Base-by-base conservation (phyloP, 164 flowering plant species). In the Taxillus chinensis region DNA sequence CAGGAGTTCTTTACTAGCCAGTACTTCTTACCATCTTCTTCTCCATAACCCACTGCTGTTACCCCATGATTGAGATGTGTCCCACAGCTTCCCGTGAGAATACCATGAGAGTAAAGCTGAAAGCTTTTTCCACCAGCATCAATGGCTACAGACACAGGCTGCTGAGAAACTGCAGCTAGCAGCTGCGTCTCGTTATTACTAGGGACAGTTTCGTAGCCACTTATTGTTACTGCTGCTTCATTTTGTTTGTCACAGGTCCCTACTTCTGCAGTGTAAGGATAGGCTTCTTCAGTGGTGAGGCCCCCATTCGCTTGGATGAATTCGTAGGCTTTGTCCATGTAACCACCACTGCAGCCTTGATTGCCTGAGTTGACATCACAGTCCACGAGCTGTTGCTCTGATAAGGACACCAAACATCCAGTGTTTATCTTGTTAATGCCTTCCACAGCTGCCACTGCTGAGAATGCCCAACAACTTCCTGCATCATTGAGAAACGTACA, bases 391-490 rank as follows among this genome's bases (percentile, higher is more conserved):
- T 82, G 73, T 67, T 84, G 83, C 58, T 78, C 83, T 13, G 83
- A 82, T 1, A 84, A 67, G n/a, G 85, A 78, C 3, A 79, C 68
- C 63, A 85, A 51, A 8, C 69, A 62, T 3, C 76, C 75, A 7
- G 78, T 75, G 61, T 64, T 79, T 61, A 81, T 75, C 54, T 74
- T 40, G 75, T 68, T 71, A 63, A 80, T 59, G 50, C 83, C 80
- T 73, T 85, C 90, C 16, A 82, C 70, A 4, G 86, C 84, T 57
- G 85, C 82, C 16, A 82, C 78, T 8, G 86, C 77, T 15, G 84
- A 77, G 75, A 85, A 85, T 46, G 86, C 90, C 90, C 85, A 85
- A 60, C 90, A 85, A 57, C 83, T 76, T 64, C 85, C 83, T 85
- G 80, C 53, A 69, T 15, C 7, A 13, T 27, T 27, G 27, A 46